Evolutionary conservation across 805 yeast genomes (phyloP), one percentile per base, ranked within the genome.

Genomic region (Ogataea pini): DNA sequence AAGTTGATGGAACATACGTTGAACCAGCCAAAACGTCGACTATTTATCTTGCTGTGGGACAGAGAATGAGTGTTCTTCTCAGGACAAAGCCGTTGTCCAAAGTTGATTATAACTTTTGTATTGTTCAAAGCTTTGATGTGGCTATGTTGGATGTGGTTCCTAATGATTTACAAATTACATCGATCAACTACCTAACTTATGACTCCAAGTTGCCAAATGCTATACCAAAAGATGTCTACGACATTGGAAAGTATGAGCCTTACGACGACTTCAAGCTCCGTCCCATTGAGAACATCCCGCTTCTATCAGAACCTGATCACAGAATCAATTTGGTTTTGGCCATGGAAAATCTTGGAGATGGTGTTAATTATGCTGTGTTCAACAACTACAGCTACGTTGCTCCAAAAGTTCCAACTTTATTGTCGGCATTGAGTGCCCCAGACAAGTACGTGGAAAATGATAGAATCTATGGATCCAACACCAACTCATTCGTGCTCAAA

Each of bases 351-450:
- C 71, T 86, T 48, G 87, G 83, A 22, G 82, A 86, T 59, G 95
- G 94, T 56, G 73, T 85, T 42, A 83, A 80, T 55, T 86, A 86
- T 60, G 91, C 94, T 5, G 80, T 85, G 62, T 85, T 86, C 75
- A 84, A 86, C 62, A 78, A 81, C 58, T 64, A 80, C 52, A 77
- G 89, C 1, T 85, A 78, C 56, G 77, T 76, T 36, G 69, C 77
- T 3, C 94, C 94, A 40, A 80, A 79, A 56, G 82, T 85, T 20
- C 95, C 95, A 43, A 78, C 90, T 5, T 68, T 87, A 52, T 70
- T 80, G 36, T 77, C 89, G 4, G 88, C 77, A 3, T 61, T 86
- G 45, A 71, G 84, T 24, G 73, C 85, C 43, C 91, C 90, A 48
- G 47, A 61, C 12, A 75, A 68, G 39, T 52, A 71, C 8, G 83